Evolutionary conservation across 345 rosid species (phyloP).

Genomic region (Excoecaria agallocha): DNA sequence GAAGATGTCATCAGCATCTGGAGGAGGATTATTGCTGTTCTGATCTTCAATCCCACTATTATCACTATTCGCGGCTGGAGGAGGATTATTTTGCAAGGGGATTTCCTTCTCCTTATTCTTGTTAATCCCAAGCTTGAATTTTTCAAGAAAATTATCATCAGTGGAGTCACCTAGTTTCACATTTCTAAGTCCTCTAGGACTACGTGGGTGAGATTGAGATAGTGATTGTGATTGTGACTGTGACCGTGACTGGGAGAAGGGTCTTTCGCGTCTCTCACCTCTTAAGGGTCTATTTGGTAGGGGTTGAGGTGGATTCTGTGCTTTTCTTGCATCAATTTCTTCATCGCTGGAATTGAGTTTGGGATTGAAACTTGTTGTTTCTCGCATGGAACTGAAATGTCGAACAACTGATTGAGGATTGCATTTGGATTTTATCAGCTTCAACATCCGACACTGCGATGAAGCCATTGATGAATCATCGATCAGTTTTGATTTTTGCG

Average conservation of each 20-base stretch:
- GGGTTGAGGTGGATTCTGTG: constrained; percentile 14
- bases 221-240: background rate
- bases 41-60: background rate
- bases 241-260: background rate
- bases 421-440: background rate
- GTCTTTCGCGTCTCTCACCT: background rate
- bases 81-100: background rate
- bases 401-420: background rate
- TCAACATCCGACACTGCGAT: background rate
- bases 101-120: background rate
- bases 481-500: background rate
- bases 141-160: constrained; percentile 24
- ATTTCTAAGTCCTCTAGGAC: background rate
- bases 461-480: constrained; percentile 1
- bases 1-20: constrained; percentile 54
- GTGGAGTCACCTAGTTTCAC: background rate
- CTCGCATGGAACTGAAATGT: constrained; percentile 12
- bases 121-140: constrained; percentile 19
- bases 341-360: constrained; percentile 1
- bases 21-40: background rate
- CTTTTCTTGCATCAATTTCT: background rate
- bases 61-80: background rate
- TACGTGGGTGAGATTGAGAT: background rate
- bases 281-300: constrained; percentile 25
- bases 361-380: background rate